Evolutionary conservation across 1,284 basidiomycete genomes (phyloP).

Genomic region (Rhodotorula sp.): DNA sequence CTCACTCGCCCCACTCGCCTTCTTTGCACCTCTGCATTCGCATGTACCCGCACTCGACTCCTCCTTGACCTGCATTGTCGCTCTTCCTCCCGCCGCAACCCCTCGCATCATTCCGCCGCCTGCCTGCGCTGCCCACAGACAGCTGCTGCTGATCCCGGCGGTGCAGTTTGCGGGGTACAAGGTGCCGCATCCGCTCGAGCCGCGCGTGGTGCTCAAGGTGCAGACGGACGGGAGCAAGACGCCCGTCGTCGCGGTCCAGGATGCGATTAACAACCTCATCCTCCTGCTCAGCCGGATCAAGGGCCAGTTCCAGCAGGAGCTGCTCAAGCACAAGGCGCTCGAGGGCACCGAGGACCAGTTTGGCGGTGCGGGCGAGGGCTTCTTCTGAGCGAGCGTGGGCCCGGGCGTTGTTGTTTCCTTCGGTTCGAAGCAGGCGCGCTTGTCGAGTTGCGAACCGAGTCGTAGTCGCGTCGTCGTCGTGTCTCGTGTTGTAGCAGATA

Average conservation of each 20-base stretch:
- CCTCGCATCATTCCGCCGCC: no score
- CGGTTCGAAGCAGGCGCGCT: no score
- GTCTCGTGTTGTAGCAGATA: neutral
- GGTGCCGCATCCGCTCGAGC: constrained; percentile 93
- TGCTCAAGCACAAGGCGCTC: constrained; percentile 40
- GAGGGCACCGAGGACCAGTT: constrained; percentile 23
- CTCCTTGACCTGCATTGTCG: no score
- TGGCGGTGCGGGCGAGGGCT: constrained; percentile 24
- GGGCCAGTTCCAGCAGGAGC: constrained; percentile 56
- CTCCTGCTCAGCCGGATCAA: constrained; percentile 63
- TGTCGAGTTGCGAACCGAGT: neutral
- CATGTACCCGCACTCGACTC: no score
- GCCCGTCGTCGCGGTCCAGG: constrained; percentile 79
- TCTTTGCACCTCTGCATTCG: no score
- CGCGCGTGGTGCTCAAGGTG: constrained; percentile 89
- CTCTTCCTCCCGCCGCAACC: no score
- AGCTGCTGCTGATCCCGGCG: constrained; percentile 79
- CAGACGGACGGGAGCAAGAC: constrained; percentile 89
- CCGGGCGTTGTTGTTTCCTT: neutral
- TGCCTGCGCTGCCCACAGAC: constrained; percentile 58
- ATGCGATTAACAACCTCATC: constrained; percentile 81
- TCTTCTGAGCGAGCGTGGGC: constrained; percentile 21
- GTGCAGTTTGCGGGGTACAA: constrained; percentile 97
- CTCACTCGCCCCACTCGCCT: neutral
- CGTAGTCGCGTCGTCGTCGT: neutral